Percentiles rank a stretch among this genome's conserved stretches.
Conservation (phyloP, 2,329 filamentous ascomycete species). For the Diaporthe ampelina region DNA sequence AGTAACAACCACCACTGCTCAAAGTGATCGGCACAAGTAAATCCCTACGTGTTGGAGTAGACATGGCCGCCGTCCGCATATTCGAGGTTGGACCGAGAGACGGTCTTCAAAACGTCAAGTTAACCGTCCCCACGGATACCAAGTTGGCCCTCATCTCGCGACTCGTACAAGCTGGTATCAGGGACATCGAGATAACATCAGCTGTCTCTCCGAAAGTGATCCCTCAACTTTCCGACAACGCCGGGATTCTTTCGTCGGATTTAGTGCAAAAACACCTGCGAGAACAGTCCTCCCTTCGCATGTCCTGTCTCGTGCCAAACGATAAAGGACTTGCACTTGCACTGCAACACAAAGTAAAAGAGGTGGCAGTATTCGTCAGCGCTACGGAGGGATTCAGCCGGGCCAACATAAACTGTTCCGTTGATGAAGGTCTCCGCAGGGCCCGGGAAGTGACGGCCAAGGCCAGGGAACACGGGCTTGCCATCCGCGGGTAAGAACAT, state of each 20-base stretch:
- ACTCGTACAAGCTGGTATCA: slow-evolving; percentile 69
- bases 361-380: slow-evolving; percentile 69
- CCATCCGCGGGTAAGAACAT: slow-evolving; percentile 59
- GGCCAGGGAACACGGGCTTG: slow-evolving; percentile 58
- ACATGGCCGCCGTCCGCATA: slow-evolving; percentile 54
- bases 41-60: background rate
- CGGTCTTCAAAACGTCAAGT: slow-evolving; percentile 77
- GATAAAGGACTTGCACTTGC: slow-evolving; percentile 65
- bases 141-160: slow-evolving; percentile 75
- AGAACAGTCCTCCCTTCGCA: background rate
- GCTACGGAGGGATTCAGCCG: slow-evolving; percentile 71
- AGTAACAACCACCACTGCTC: background rate
- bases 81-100: slow-evolving; percentile 79
- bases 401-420: slow-evolving; percentile 72
- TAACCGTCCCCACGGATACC: slow-evolving; percentile 67
- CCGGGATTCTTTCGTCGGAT: slow-evolving; percentile 57
- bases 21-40: background rate
- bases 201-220: slow-evolving; percentile 78
- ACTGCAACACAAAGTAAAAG: slow-evolving; percentile 41
- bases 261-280: slow-evolving; percentile 40
- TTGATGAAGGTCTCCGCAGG: slow-evolving; percentile 65
- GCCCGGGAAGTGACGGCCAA: slow-evolving; percentile 62
- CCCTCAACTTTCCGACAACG: slow-evolving; percentile 74
- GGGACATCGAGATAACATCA: slow-evolving; percentile 75
- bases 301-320: slow-evolving; percentile 63